Conservation (phyloP, 352 stramenopile genomes). For the Globisporangium perplexum region DNA sequence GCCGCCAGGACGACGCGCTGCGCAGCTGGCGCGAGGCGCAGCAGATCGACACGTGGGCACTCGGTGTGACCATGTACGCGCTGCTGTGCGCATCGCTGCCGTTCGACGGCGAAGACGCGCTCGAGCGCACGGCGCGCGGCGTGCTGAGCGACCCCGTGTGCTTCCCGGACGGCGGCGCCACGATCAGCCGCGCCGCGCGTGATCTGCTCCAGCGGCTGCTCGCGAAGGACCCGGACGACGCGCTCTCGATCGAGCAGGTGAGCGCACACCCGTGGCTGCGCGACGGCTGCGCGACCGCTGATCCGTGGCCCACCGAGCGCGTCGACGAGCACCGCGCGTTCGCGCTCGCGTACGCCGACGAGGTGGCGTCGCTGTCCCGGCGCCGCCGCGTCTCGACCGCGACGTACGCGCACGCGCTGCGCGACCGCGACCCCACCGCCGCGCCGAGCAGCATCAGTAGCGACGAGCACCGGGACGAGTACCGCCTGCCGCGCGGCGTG, state of each 20-base stretch:
- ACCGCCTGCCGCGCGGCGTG: background rate
- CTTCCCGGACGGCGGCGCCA: constrained; percentile 17
- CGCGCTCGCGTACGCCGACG: constrained; percentile 31
- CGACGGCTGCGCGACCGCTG: constrained; percentile 32
- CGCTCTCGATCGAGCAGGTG: constrained; percentile 59
- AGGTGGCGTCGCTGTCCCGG: constrained; percentile 29
- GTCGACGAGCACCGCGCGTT: constrained; percentile 40
- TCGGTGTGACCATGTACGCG: constrained; percentile 70
- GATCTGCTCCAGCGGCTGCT: constrained; percentile 60
- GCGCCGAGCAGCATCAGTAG: constrained; percentile 3
- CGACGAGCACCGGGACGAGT: constrained; percentile 10
- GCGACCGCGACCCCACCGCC: constrained; percentile 2
- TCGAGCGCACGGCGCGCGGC: constrained; percentile 26
- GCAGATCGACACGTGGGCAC: constrained; percentile 67
- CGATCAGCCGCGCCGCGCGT: constrained; percentile 50
- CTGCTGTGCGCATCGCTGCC: constrained; percentile 60
- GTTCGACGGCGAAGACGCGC: constrained; percentile 20
- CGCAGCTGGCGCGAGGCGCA: constrained; percentile 47
- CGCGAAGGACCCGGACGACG: constrained; percentile 35
- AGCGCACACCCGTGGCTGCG: constrained; percentile 62
- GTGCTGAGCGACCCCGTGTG: constrained; percentile 24
- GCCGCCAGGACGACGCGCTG: constrained; percentile 22
- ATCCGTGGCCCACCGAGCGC: constrained; percentile 38
- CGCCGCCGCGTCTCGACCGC: constrained; percentile 13
- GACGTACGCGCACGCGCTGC: constrained; percentile 13